Percentiles rank a stretch among this genome's conserved stretches.
These are phyloP conservation scores for Aschersonia sp. DNA, from an alignment of 2,329 filamentous ascomycete species.

Conservation along the genomic window DNA sequence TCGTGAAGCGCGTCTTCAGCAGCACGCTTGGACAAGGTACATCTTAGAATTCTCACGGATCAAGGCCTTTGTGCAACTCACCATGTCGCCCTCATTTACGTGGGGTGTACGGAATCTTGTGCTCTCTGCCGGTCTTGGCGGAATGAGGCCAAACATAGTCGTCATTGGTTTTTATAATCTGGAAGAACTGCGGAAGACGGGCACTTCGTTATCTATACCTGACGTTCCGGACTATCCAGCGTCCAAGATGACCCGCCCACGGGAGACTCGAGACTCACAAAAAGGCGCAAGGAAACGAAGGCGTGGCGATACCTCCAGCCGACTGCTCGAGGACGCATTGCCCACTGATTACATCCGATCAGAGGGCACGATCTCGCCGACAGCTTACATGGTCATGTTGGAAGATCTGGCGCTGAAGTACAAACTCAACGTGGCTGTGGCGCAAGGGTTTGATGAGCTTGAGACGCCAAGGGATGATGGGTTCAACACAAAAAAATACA, in stretches of 20 bases:
- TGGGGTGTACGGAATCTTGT: conserved; percentile 80
- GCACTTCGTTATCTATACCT: conserved; percentile 41
- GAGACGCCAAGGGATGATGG: conserved; percentile 53
- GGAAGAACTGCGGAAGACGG: conserved; percentile 53
- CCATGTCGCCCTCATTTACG: conserved; percentile 67
- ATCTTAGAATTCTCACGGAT: conserved; percentile 71
- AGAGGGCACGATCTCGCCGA: conserved; percentile 53
- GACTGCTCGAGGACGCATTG: conserved; percentile 41
- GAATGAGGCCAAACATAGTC: conserved; percentile 82
- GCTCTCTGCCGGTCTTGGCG: conserved; percentile 66
- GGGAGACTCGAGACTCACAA: conserved; percentile 15
- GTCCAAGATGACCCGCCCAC: conserved; percentile 14
- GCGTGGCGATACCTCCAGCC: conserved; percentile 36
- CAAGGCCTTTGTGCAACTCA: conserved; percentile 80
- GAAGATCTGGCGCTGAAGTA: conserved; percentile 68
- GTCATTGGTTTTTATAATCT: conserved; percentile 71
- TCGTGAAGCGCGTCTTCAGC: conserved; percentile 67
- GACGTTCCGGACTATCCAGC: conserved; percentile 25
- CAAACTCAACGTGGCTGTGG: conserved; percentile 73
- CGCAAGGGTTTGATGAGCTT: conserved; percentile 64
- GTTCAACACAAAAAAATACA: conserved; percentile 55
- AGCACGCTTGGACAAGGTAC: conserved; percentile 72
- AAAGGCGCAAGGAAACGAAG: conserved; percentile 24
- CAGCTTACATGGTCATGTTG: conserved; percentile 67
- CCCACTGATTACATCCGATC: conserved; percentile 57